These are phyloP conservation scores for Cardiospermum halicacabum DNA, from an alignment of 345 rosid genomes.

Conservation along the genomic window DNA sequence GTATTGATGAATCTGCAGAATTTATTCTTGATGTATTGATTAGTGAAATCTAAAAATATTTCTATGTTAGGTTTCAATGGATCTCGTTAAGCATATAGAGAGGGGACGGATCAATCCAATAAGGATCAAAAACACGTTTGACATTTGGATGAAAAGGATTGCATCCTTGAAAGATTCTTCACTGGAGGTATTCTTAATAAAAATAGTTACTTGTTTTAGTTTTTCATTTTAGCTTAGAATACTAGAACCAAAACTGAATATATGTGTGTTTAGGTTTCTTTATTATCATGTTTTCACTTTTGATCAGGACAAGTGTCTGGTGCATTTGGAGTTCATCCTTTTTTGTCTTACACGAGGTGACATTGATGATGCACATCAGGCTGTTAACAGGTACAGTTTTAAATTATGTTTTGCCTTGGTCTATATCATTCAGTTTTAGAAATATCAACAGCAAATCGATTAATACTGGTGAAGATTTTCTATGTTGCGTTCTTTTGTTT, in stretches of 20 bases:
- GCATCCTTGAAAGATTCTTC: conserved; percentile 25
- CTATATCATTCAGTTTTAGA: too few species aligned
- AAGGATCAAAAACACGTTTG: conserved; percentile 44
- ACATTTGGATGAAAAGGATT: conserved; percentile 67
- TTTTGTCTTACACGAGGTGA: conserved; percentile 42
- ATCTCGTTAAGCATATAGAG: conserved; percentile 42
- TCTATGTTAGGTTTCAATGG: conserved; percentile 51
- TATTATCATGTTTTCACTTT: conserved; percentile 3
- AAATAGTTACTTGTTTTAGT: neutral
- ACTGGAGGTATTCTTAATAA: conserved; percentile 35
- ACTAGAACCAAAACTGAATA: too few species aligned
- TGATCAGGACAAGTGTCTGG: conserved; percentile 49
- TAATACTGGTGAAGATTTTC: too few species aligned
- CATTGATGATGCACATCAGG: conserved; percentile 45
- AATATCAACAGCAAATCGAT: too few species aligned
- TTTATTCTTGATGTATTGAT: neutral
- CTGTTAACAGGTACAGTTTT: conserved; percentile 44
- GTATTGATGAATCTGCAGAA: neutral
- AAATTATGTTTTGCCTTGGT: neutral
- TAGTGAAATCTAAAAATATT: neutral
- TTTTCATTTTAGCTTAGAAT: conserved; percentile 1
- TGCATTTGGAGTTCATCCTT: conserved; percentile 66
- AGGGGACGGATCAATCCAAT: conserved; percentile 19
- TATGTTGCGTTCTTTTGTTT: too few species aligned
- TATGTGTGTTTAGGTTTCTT: neutral